These are phyloP conservation scores for Plasmodium fragile DNA, from an alignment of 169 alveolate genomes.

Conservation along the genomic window DNA sequence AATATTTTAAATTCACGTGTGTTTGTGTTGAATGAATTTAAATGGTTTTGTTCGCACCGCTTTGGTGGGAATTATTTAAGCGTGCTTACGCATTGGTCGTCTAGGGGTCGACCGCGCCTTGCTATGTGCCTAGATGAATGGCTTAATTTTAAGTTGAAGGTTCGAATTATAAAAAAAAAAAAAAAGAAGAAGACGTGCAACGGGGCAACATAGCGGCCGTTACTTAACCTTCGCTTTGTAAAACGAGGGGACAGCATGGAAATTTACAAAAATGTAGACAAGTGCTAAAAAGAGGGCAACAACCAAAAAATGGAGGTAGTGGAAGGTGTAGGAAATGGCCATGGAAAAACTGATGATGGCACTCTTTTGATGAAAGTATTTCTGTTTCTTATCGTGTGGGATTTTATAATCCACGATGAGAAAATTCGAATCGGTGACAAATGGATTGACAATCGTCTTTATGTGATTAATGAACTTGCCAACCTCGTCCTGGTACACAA, in stretches of 20 bases:
- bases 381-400: slow-evolving; percentile 48
- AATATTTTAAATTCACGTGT: neutral
- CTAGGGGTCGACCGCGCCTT: neutral
- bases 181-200: neutral
- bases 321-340: slow-evolving; percentile 59
- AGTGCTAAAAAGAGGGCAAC: slow-evolving; percentile 24
- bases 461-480: slow-evolving; percentile 38
- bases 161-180: neutral
- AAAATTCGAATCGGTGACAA: slow-evolving; percentile 32
- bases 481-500: slow-evolving; percentile 55
- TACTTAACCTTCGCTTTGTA: slow-evolving; percentile 7
- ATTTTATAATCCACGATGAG: slow-evolving; percentile 47
- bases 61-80: neutral
- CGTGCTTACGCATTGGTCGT: neutral
- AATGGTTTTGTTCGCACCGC: neutral
- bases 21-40: neutral
- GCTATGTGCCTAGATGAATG: neutral
- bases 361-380: slow-evolving; percentile 46
- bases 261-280: slow-evolving; percentile 36
- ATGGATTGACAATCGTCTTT: slow-evolving; percentile 16
- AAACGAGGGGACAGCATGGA: slow-evolving; percentile 22
- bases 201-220: neutral
- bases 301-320: slow-evolving; percentile 38
- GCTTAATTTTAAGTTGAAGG: neutral
- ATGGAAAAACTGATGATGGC: slow-evolving; percentile 43